Evolutionary conservation across 495 filamentous ascomycete species (phyloP).

Genomic region (Hypoxylon rickii): DNA sequence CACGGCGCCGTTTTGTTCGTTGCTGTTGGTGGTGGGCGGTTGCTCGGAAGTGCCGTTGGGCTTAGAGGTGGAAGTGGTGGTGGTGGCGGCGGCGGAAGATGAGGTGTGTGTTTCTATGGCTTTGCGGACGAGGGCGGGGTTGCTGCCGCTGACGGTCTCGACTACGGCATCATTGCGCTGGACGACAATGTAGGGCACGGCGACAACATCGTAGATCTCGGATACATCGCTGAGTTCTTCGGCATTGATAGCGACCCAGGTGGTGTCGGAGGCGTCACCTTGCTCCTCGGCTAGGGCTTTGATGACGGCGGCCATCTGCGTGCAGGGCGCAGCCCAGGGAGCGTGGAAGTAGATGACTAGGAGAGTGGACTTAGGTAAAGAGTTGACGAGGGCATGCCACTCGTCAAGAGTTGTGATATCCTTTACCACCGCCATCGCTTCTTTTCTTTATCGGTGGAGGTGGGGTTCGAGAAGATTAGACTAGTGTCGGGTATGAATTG

Average conservation of each 20-base stretch:
- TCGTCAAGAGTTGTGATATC: conserved; percentile 71
- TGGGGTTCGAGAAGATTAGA: not conserved
- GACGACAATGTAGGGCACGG: conserved; percentile 89
- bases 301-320: conserved; percentile 89
- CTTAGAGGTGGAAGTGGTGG: conserved; percentile 30
- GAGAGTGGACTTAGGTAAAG: conserved; percentile 68
- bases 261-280: conserved; percentile 66
- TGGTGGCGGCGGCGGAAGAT: conserved; percentile 6
- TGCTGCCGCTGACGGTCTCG: conserved; percentile 84
- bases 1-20: not conserved
- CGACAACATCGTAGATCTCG: conserved; percentile 88
- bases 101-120: conserved; percentile 79
- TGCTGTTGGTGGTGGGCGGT: not conserved
- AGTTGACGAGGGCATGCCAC: conserved; percentile 67
- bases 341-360: conserved; percentile 91
- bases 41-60: conserved; percentile 40
- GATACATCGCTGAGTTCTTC: conserved; percentile 87
- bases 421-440: conserved; percentile 50
- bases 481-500: too few species aligned
- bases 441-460: not conserved
- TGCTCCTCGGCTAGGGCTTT: conserved; percentile 82
- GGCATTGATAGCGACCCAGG: conserved; percentile 86
- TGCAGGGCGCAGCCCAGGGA: conserved; percentile 94
- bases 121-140: conserved; percentile 76
- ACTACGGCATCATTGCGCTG: conserved; percentile 70